phyloP scores from a whole-genome alignment of 1,284 basidiomycete genomes.

The Microbotryomycetes sp. region DNA sequence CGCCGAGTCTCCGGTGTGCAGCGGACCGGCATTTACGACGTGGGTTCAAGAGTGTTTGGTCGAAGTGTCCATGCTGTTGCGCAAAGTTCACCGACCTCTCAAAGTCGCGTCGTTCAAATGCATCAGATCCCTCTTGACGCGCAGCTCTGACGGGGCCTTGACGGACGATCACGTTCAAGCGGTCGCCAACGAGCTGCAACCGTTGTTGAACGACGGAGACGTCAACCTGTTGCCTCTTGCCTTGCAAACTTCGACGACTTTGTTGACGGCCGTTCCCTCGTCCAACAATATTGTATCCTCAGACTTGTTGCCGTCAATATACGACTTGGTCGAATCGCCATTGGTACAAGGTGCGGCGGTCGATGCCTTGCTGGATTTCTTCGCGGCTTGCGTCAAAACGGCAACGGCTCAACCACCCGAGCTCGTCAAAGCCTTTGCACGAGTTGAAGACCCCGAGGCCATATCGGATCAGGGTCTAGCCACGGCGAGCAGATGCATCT shows the following conservation, averaged over 20 bases:
- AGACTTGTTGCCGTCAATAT: conserved; percentile 26
- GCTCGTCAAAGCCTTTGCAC: conserved; percentile 12
- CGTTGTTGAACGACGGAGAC: conserved; percentile 63
- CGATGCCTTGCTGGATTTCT: conserved; percentile 74
- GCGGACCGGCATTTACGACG: conserved; percentile 48
- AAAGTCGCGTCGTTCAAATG: conserved; percentile 75
- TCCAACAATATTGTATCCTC: neutral
- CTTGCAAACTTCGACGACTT: conserved; percentile 59
- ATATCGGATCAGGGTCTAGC: conserved; percentile 38
- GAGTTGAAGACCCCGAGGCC: neutral
- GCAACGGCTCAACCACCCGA: conserved; percentile 55
- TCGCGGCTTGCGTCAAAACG: conserved; percentile 65
- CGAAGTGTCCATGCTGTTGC: conserved; percentile 68
- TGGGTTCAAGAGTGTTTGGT: conserved; percentile 72
- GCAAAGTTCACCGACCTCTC: conserved; percentile 68
- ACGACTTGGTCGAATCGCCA: conserved; percentile 61
- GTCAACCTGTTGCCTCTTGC: conserved; percentile 70
- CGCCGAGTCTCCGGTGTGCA: conserved; percentile 43
- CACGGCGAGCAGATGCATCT: conserved; percentile 76
- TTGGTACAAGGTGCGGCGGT: conserved; percentile 64
- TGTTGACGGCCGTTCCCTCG: conserved; percentile 56
- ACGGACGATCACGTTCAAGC: conserved; percentile 55
- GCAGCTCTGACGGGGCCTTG: conserved; percentile 55
- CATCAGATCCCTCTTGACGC: conserved; percentile 64
- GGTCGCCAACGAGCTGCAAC: conserved; percentile 64